A percentile compares a stretch with the other conserved stretches of the same genome.
phyloP scores from a whole-genome alignment of 148 eudicot genomes.

The Drosera capensis region DNA sequence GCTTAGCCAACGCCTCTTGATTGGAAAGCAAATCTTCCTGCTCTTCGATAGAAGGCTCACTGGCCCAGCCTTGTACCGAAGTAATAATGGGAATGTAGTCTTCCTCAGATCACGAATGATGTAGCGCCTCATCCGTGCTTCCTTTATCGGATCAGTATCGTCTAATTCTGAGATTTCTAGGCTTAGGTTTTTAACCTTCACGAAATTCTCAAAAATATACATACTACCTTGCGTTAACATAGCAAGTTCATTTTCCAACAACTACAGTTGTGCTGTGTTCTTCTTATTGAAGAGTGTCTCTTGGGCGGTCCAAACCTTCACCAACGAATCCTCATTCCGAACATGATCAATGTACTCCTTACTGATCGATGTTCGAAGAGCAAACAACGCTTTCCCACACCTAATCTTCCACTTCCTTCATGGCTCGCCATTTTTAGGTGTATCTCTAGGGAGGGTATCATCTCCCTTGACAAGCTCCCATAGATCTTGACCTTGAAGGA shows the following conservation, averaged over 20 bases:
- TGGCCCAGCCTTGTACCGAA: conserved; percentile 21
- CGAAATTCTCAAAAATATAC: conserved; percentile 7
- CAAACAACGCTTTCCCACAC: conserved; percentile 12
- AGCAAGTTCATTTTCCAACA: conserved; percentile 14
- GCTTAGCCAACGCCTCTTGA: conserved; percentile 17
- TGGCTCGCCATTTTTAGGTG: conserved; percentile 7
- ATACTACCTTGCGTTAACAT: conserved; percentile 3
- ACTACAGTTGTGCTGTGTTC: conserved; percentile 7
- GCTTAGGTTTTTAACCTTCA: conserved; percentile 7
- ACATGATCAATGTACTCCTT: conserved; percentile 17
- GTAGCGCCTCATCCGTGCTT: conserved; percentile 6
- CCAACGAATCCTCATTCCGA: conserved; percentile 8
- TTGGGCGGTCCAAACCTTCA: conserved; percentile 6
- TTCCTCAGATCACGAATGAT: conserved; percentile 12
- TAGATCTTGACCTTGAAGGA: conserved; percentile 8
- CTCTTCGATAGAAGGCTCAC: too few relatives aligned
- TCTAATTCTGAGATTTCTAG: conserved; percentile 10
- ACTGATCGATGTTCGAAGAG: conserved; percentile 10
- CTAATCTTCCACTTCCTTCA: conserved; percentile 10
- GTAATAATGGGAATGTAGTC: conserved; percentile 13
- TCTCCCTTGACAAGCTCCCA: conserved; percentile 9
- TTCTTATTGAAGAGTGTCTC: conserved; percentile 14
- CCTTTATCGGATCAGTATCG: conserved; percentile 5
- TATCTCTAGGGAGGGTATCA: conserved; percentile 4
- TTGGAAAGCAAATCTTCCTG: conserved; percentile 16